Percentiles rank a stretch among this genome's conserved stretches.
These are phyloP conservation scores for Nakazawaea peltata DNA, from an alignment of 805 yeast species.

Conservation along the genomic window DNA sequence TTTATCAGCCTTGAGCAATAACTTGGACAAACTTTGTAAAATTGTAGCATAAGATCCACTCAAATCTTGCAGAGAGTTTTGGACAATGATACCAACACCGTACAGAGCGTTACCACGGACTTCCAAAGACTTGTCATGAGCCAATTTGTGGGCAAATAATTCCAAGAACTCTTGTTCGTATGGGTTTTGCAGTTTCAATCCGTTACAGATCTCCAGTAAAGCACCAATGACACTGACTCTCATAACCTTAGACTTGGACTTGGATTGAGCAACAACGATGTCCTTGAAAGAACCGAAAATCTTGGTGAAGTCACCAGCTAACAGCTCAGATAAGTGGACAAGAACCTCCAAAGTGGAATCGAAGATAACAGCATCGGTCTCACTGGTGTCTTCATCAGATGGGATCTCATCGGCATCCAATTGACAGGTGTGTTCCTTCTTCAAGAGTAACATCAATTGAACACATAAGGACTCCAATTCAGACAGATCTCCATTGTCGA, in stretches of 20 bases:
- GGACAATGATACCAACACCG: conserved; percentile 79
- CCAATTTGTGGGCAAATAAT: conserved; percentile 59
- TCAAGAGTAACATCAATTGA: conserved; percentile 64
- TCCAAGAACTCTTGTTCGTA: conserved; percentile 63
- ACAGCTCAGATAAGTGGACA: conserved; percentile 65
- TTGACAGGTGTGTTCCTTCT: conserved; percentile 82
- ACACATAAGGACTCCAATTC: conserved; percentile 61
- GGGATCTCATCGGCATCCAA: conserved; percentile 53
- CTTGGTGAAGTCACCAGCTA: conserved; percentile 67
- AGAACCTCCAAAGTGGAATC: conserved; percentile 85
- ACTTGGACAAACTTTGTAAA: conserved; percentile 57
- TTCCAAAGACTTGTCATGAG: conserved; percentile 72
- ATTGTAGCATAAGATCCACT: conserved; percentile 60
- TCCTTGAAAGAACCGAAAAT: conserved; percentile 69
- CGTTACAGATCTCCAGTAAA: conserved; percentile 79
- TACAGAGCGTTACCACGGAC: conserved; percentile 94
- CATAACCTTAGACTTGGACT: conserved; percentile 51
- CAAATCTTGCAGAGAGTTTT: conserved; percentile 46
- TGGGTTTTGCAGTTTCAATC: conserved; percentile 61
- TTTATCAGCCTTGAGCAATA: conserved; percentile 72
- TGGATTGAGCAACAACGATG: conserved; percentile 46
- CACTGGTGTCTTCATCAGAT: conserved; percentile 42
- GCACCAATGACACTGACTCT: conserved; percentile 84
- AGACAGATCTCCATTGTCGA: conserved; percentile 49
- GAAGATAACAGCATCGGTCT: conserved; percentile 59